Evolutionary conservation across 2,329 filamentous ascomycete genomes (phyloP), one percentile per base, ranked within the genome.

Genomic region (Monilinia fructigena): DNA sequence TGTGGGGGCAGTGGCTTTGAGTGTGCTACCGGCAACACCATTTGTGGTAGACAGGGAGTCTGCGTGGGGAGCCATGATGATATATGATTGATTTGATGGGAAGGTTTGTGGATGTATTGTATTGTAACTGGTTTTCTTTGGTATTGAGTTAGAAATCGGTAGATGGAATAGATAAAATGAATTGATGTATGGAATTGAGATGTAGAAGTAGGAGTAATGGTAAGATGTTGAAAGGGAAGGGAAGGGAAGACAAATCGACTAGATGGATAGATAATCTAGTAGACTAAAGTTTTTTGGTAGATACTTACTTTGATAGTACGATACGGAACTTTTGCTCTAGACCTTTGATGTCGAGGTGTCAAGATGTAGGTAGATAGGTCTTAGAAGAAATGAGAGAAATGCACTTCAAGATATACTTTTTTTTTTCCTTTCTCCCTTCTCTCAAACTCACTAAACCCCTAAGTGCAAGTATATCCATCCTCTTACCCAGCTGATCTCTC

Each of bases 1-100:
- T 28, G 75, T 67, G 42, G 74, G 67, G 18, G 75, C 74, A 14
- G 75, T 76, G 45, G 74, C 70, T 68, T 76, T 75, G 66, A 76
- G 72, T 66, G 71, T 67, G 70, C 77, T 79, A 71, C 76, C 78
- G 72, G 74, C 73, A 67, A 74, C 68, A 65, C 73, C 68, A 28
- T n/a, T 65, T 12, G 38, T 23, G 52, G 45, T 59, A 4, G 31
- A 47, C 11, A 20, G 55, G 31, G 42, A 77, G 74, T 85, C 79
- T 74, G 85, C 84, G 81, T 86, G 85, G 71, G 85, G 84, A 72
- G 86, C 83, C 86, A 88, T 88, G 62, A 28, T 55, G 38, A 55
- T 26, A 4, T 55, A 6, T 56, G 26, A 66, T 42, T 31, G 48
- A 38, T 47, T 16, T 52, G n/a, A 20, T 31, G 38, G 26, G 20